Conservation (phyloP, 345 rosid genomes). For the Eucalyptus fibrosa region DNA sequence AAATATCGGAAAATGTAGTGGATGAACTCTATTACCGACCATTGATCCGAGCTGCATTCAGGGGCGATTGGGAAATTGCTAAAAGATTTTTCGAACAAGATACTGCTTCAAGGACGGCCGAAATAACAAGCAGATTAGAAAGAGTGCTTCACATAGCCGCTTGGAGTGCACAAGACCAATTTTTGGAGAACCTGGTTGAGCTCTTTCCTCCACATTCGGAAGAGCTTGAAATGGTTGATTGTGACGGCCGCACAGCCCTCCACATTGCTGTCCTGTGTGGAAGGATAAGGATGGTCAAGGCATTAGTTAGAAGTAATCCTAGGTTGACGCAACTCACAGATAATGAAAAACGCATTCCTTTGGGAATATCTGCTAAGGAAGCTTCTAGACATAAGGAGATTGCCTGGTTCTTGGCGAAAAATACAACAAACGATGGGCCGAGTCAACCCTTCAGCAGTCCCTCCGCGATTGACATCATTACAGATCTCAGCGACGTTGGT, state of each 20-base stretch:
- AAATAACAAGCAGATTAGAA: not conserved
- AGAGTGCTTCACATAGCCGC: not conserved
- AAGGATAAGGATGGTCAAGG: no score
- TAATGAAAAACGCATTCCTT: not conserved
- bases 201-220: not conserved
- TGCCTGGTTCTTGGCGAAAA: not conserved
- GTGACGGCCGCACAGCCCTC: no score
- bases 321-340: no score
- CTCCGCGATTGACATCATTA: no score
- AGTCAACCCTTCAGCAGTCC: fast-evolving
- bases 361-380: fast-evolving
- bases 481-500: fast-evolving
- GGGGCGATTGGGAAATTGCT: not conserved
- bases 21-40: not conserved
- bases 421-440: fast-evolving
- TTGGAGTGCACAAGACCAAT: not conserved
- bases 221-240: not conserved
- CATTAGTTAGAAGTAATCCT: no score
- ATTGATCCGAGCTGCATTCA: not conserved
- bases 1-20: not conserved
- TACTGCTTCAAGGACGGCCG: not conserved
- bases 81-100: not conserved
- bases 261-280: no score
- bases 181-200: not conserved
- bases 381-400: not conserved